These are phyloP conservation scores for Candida dendrica DNA, from an alignment of 805 yeast species.

Conservation along the genomic window DNA sequence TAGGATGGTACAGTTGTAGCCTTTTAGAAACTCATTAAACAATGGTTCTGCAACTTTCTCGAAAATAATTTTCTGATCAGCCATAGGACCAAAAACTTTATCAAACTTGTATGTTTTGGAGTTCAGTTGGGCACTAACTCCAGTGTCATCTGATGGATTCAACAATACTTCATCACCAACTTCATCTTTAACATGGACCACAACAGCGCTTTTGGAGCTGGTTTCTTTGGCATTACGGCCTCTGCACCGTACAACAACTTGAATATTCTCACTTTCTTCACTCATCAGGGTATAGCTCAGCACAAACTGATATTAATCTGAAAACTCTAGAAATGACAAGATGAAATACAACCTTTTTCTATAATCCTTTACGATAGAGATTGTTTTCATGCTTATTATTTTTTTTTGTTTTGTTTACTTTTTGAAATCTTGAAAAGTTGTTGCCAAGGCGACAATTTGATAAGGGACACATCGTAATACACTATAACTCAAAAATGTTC, in stretches of 20 bases:
- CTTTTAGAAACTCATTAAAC: slow-evolving; percentile 60
- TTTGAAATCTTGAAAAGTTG: neutral
- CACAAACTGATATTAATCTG: too few relatives aligned
- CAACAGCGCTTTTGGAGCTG: slow-evolving; percentile 50
- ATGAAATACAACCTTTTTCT: too few relatives aligned
- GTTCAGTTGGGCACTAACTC: slow-evolving; percentile 31
- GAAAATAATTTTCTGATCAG: slow-evolving; percentile 64
- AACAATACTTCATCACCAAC: slow-evolving; percentile 42
- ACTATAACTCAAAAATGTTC: too few relatives aligned
- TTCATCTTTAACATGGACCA: slow-evolving; percentile 44
- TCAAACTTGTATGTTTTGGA: slow-evolving; percentile 66
- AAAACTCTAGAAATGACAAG: too few relatives aligned
- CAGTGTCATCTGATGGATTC: slow-evolving; percentile 32
- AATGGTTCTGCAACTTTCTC: slow-evolving; percentile 59
- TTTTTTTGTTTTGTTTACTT: neutral
- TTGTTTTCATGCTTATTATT: neutral
- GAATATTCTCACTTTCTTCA: slow-evolving; percentile 40
- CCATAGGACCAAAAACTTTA: slow-evolving; percentile 75
- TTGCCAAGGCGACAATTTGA: neutral
- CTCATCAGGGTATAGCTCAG: neutral
- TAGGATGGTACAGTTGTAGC: slow-evolving; percentile 74
- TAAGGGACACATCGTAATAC: neutral
- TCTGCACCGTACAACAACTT: slow-evolving; percentile 59
- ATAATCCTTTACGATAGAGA: too few relatives aligned
- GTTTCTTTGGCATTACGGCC: slow-evolving; percentile 55